Evolutionary conservation across 768 basidiomycete species (phyloP).

Genomic region (Tulasnella sp.): DNA sequence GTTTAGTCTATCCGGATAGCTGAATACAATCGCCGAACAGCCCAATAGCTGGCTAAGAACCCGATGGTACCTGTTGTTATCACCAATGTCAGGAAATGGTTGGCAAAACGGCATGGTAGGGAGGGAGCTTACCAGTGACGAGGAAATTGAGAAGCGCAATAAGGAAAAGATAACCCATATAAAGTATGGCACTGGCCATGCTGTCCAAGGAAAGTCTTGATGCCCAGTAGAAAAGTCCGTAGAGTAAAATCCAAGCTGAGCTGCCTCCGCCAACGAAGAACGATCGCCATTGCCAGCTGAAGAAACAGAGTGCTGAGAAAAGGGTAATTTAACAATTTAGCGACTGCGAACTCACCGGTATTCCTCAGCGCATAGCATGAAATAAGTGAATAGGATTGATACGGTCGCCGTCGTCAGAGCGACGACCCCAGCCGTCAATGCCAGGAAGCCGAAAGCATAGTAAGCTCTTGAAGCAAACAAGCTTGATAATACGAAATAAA

Average conservation of each 20-base stretch:
- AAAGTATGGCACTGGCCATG: constrained; percentile 73
- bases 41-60: constrained; percentile 87
- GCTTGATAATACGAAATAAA: constrained; percentile 87
- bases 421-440: constrained; percentile 78
- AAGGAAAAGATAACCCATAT: constrained; percentile 85
- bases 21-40: constrained; percentile 75
- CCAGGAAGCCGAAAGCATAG: constrained; percentile 95
- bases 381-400: constrained; percentile 84
- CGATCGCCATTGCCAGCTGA: constrained; percentile 93
- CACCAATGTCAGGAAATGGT: background rate
- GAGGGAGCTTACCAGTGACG: constrained; percentile 61
- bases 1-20: constrained; percentile 69
- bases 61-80: constrained; percentile 71
- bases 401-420: constrained; percentile 86
- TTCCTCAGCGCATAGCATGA: constrained; percentile 89
- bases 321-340: constrained; percentile 29
- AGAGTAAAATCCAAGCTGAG: constrained; percentile 84
- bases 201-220: constrained; percentile 83
- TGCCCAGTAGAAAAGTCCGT: constrained; percentile 85
- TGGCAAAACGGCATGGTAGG: constrained; percentile 12
- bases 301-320: background rate
- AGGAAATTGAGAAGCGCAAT: constrained; percentile 82
- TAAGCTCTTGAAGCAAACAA: constrained; percentile 89
- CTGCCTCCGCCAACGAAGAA: constrained; percentile 91
- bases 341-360: constrained; percentile 54